These are phyloP conservation scores for Boletus reticulatus DNA, from an alignment of 768 basidiomycete genomes.

Conservation along the genomic window DNA sequence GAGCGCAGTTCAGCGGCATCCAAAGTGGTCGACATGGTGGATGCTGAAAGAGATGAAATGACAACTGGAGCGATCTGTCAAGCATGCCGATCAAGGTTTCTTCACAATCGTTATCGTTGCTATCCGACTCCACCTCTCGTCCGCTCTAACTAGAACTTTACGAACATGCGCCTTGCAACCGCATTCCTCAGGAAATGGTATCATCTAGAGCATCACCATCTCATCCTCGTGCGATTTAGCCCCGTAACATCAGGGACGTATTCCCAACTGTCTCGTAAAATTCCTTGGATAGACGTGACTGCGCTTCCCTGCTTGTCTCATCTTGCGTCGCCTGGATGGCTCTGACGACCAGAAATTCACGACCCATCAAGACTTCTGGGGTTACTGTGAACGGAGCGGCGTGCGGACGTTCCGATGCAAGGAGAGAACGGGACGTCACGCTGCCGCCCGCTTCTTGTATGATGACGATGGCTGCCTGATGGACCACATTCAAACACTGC, in stretches of 20 bases:
- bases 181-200: not conserved
- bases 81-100: not conserved
- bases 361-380: conserved; percentile 67
- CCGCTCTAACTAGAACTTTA: not conserved
- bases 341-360: conserved; percentile 77
- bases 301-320: conserved; percentile 66
- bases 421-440: conserved; percentile 58
- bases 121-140: not conserved
- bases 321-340: conserved; percentile 56
- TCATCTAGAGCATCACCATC: not conserved
- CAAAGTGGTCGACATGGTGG: conserved; percentile 33
- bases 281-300: conserved; percentile 75
- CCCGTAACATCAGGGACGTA: conserved; percentile 44
- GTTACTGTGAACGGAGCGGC: conserved; percentile 55
- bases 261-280: conserved; percentile 81
- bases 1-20: conserved; percentile 47
- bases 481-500: not conserved
- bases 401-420: conserved; percentile 32
- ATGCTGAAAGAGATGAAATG: not conserved
- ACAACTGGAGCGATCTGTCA: not conserved
- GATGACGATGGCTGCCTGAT: conserved; percentile 80
- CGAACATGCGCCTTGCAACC: conserved; percentile 4
- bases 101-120: not conserved
- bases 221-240: not conserved
- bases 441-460: conserved; percentile 85